Evolutionary conservation across 2,329 filamentous ascomycete species (phyloP), one percentile per base, ranked within the genome.

Genomic region (Meredithiella fracta): DNA sequence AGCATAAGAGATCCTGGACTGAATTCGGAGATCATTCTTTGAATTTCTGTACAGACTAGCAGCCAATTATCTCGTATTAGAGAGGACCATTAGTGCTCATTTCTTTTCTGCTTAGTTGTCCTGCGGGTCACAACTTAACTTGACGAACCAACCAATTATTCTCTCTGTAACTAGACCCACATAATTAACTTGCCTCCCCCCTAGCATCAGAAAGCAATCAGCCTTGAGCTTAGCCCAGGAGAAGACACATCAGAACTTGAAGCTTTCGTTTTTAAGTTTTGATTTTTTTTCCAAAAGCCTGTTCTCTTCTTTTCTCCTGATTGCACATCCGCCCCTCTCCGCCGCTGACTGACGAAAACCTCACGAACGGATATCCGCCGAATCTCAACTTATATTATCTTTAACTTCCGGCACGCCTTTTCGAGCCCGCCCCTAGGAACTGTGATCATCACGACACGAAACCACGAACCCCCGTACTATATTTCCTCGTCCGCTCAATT

Each of bases 121-220:
- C 44, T 49, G 44, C 44, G 25, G 44, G 44, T 49, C 44, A 49
- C 44, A 49, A 22, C 44, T 49, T 49, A 22, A 44, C 8, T 44
- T 49, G 23, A 49, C 44, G 44, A 49, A 9, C 44, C 22, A 49
- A 22, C 44, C 44, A 49, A 49, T 49, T 22, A 49, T 8, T 26
- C 8, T 26, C 14, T 23, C 22, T 7, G 3, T 49, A 25, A 25
- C 44, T 25, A 15, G 44, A 49, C 44, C 44, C 44, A 49, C 44
- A 49, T 49, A 49, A 49, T 49, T 49, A 22, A 49, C 44, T 49
- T 49, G 44, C 23, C 17, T n/a, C n/a, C n/a, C n/a, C n/a, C 44
- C 9, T 26, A 34, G 29, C 11, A 34, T 34, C 29, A 34, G 29
- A 11, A 49, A 23, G 8, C 23, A 49, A 20, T 22, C 22, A 49